A percentile compares a stretch with the other conserved stretches of the same genome.
Evolutionary conservation across 2,329 filamentous ascomycete genomes (phyloP).

Genomic region (Aphanoascus verrucosus): DNA sequence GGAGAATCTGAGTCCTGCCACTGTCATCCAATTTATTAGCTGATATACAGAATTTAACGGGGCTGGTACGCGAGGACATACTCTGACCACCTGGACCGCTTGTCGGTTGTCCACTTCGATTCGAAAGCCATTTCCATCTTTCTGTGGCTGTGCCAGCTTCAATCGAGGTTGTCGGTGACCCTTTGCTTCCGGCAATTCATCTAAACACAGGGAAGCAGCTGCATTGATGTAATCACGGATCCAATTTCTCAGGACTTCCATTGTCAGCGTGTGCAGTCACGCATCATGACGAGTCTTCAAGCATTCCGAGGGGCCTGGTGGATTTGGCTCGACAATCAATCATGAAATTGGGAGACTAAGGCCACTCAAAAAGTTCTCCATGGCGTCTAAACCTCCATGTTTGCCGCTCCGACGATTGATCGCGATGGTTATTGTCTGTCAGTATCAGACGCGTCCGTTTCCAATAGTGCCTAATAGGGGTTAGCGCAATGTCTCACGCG

Average conservation of each 20-base stretch:
- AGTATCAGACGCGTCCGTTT: background rate
- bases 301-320: background rate
- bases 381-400: background rate
- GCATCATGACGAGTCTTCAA: background rate
- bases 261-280: constrained; percentile 2
- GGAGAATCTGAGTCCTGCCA: constrained; percentile 19
- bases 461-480: background rate
- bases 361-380: too few relatives aligned
- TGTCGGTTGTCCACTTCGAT: constrained; percentile 18
- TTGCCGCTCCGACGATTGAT: too few relatives aligned
- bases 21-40: constrained; percentile 16
- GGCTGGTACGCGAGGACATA: constrained; percentile 15
- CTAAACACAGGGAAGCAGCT: constrained; percentile 13
- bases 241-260: constrained; percentile 20
- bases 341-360: too few relatives aligned
- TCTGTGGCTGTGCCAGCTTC: constrained; percentile 15
- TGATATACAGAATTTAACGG: background rate
- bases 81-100: constrained; percentile 24
- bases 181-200: background rate
- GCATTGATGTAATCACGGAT: constrained; percentile 14
- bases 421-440: too few relatives aligned
- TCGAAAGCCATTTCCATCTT: constrained; percentile 29
- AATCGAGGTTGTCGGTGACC: background rate
- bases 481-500: background rate
- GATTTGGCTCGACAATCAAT: too few relatives aligned